Conservation (phyloP, 345 rosid genomes). For the Euclidium syriacum region DNA sequence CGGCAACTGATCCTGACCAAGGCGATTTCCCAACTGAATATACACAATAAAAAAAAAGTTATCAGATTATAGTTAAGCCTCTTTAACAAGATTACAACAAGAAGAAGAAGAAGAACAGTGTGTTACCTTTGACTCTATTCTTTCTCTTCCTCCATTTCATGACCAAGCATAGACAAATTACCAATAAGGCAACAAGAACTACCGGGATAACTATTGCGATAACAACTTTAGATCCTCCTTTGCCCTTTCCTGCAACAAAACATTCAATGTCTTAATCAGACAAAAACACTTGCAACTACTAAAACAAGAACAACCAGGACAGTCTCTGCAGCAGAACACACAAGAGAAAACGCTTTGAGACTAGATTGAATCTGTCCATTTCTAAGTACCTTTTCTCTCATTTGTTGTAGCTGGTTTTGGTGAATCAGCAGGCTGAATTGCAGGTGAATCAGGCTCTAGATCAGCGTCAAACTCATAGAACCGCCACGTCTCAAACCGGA, state of each 20-base stretch:
- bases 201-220: constrained; percentile 18
- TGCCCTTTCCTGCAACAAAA: constrained; percentile 16
- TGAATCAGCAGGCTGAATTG: not conserved
- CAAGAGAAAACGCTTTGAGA: not conserved
- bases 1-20: constrained; percentile 14
- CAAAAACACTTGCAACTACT: not conserved
- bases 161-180: constrained; percentile 15
- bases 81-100: not conserved
- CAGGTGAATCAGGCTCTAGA: constrained; percentile 20
- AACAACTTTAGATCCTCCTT: constrained; percentile 17
- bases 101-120: not conserved
- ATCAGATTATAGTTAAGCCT: not conserved
- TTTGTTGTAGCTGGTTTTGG: not conserved
- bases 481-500: constrained; percentile 32
- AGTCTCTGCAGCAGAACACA: not conserved
- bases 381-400: constrained; percentile 4
- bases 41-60: not conserved
- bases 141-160: constrained; percentile 21
- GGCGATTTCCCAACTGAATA: constrained; percentile 4
- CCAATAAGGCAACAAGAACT: constrained; percentile 8
- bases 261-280: not conserved
- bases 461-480: constrained; percentile 22
- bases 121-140: constrained; percentile 10
- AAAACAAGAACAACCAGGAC: too few relatives aligned
- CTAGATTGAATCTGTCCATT: not conserved